These are phyloP conservation scores for Backusella circina DNA, from an alignment of 192 early-diverging fungal species.

Conservation along the genomic window DNA sequence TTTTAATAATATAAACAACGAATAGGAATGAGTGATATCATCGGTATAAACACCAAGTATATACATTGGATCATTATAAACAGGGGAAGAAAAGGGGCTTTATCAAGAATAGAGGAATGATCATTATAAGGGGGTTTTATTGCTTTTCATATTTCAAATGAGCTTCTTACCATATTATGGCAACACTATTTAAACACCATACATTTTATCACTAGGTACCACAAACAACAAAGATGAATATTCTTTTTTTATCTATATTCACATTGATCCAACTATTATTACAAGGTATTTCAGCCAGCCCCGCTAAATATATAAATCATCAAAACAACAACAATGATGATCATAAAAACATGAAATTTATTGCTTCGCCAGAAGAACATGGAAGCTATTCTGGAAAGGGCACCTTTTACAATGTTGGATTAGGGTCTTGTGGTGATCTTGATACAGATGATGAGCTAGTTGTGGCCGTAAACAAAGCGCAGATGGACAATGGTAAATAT, in stretches of 20 bases:
- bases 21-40: not conserved
- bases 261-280: not conserved
- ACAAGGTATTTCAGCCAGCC: not conserved
- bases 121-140: not conserved
- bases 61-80: not conserved
- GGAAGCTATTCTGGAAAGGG: conserved; percentile 14
- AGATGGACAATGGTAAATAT: conserved; percentile 27
- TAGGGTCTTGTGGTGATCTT: conserved; percentile 29
- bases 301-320: not conserved
- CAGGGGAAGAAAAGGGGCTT: not conserved
- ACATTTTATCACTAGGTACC: not conserved
- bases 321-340: not conserved
- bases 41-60: not conserved
- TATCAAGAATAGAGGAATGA: not conserved
- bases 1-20: not conserved
- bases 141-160: not conserved
- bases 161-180: conserved; percentile 7
- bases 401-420: conserved; percentile 27
- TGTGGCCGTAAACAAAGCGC: conserved; percentile 24
- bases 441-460: conserved; percentile 27
- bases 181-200: not conserved
- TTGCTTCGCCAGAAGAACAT: not conserved
- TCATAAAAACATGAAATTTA: not conserved
- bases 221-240: not conserved
- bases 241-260: not conserved